Percentiles rank a stretch among this genome's conserved stretches.
Evolutionary conservation across 768 basidiomycete species (phyloP).

Genomic region (Termitomyces sp.): DNA sequence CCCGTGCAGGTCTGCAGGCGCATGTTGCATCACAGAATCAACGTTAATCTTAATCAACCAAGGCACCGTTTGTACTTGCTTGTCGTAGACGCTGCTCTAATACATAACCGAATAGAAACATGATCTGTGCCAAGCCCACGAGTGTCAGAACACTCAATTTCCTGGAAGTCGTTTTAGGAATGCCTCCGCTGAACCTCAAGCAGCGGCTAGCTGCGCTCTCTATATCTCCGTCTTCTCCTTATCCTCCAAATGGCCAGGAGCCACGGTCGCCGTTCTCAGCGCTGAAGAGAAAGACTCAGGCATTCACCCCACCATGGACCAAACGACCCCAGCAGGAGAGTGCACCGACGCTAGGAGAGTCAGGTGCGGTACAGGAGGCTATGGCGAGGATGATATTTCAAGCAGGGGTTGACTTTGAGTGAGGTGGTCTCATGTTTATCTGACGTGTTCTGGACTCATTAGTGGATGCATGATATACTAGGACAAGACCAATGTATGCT

Average conservation of each 20-base stretch:
- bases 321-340: constrained; percentile 32
- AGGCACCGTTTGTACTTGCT: background rate
- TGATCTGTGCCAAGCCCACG: constrained; percentile 1
- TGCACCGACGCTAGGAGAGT: constrained; percentile 38
- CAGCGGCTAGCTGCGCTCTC: constrained; percentile 66
- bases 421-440: constrained; percentile 23
- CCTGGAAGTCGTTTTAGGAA: constrained; percentile 15
- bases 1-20: no score
- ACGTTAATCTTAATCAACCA: no score
- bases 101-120: background rate
- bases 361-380: constrained; percentile 62
- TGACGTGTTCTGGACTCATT: background rate
- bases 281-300: constrained; percentile 27
- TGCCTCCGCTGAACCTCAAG: constrained; percentile 49
- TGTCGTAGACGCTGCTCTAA: background rate
- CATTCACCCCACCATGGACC: constrained; percentile 52
- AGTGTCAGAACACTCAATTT: background rate
- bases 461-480: constrained; percentile 22
- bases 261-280: constrained; percentile 15
- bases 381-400: constrained; percentile 78
- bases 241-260: constrained; percentile 29
- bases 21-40: no score
- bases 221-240: constrained; percentile 43
- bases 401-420: constrained; percentile 91
- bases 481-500: constrained; percentile 83